phyloP scores from a whole-genome alignment of 257 asterid species.

The Salvia rosmarinus region DNA sequence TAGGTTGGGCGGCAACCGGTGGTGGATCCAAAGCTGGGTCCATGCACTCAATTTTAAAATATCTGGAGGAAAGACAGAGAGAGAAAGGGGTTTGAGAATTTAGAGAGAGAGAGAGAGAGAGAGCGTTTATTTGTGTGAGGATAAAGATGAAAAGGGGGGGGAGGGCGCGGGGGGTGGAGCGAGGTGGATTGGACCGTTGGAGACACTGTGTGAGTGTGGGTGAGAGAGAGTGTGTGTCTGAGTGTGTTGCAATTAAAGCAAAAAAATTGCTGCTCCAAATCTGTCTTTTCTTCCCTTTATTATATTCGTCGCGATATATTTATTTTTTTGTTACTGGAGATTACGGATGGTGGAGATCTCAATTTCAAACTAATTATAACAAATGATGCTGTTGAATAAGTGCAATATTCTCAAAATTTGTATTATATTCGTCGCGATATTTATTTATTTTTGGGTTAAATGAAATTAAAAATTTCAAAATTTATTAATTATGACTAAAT shows the following conservation, averaged over 20 bases:
- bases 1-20: conserved; percentile 39
- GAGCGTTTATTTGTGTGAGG: conserved; percentile 21
- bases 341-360: conserved; percentile 17
- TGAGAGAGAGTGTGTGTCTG: neutral
- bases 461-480: no score
- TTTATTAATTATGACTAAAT: no score
- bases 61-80: conserved; percentile 28
- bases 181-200: conserved; percentile 51
- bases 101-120: conserved; percentile 22
- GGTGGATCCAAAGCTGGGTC: conserved; percentile 50
- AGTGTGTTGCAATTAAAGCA: conserved; percentile 20
- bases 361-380: no score
- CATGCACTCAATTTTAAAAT: conserved; percentile 40
- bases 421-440: no score
- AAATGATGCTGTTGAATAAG: no score
- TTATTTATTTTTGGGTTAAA: no score
- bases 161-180: conserved; percentile 27
- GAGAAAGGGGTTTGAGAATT: conserved; percentile 16
- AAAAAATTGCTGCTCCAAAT: conserved; percentile 17
- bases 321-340: neutral
- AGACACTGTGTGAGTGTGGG: conserved; percentile 28
- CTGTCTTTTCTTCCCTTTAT: conserved; percentile 31
- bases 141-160: conserved; percentile 36
- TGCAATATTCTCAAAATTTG: no score
- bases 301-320: conserved; percentile 2